A percentile compares a stretch with the other conserved stretches of the same genome.
These are phyloP conservation scores for Fraxinus quadrangulata DNA, from an alignment of 257 asterid genomes.

Conservation along the genomic window DNA sequence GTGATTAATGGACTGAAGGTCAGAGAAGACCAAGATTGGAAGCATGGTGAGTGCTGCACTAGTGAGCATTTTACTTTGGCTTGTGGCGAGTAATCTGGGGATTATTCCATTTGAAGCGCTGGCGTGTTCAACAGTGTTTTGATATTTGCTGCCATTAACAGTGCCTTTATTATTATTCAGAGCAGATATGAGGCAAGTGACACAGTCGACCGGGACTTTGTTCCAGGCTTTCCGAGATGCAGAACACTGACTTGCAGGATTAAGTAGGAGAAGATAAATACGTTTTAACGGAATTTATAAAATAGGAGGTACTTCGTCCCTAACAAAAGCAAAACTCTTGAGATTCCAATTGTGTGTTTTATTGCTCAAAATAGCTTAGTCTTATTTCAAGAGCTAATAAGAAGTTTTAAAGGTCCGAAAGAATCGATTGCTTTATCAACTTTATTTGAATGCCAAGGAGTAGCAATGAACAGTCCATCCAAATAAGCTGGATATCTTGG, in stretches of 20 bases:
- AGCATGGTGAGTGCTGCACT: constrained; percentile 84
- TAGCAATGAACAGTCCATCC: too few relatives aligned
- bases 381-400: too few relatives aligned
- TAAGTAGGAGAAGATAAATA: not conserved
- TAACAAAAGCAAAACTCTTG: not conserved
- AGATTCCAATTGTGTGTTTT: not conserved
- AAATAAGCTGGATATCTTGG: not conserved
- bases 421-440: too few relatives aligned
- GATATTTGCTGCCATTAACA: constrained; percentile 71
- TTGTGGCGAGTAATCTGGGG: constrained; percentile 81
- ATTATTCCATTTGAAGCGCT: constrained; percentile 76
- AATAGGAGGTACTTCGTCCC: not conserved
- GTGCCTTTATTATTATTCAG: constrained; percentile 74
- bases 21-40: constrained; percentile 85
- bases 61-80: constrained; percentile 70
- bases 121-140: constrained; percentile 61
- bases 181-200: constrained; percentile 65
- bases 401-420: too few relatives aligned
- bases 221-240: constrained; percentile 52
- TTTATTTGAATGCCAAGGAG: too few relatives aligned
- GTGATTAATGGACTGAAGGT: constrained; percentile 49
- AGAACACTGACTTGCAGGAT: not conserved
- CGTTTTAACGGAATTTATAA: not conserved
- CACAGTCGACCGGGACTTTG: constrained; percentile 66
- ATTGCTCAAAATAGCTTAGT: too few relatives aligned